Conservation (phyloP, 2,329 filamentous ascomycete genomes). For the Epicoccum sorghinum region DNA sequence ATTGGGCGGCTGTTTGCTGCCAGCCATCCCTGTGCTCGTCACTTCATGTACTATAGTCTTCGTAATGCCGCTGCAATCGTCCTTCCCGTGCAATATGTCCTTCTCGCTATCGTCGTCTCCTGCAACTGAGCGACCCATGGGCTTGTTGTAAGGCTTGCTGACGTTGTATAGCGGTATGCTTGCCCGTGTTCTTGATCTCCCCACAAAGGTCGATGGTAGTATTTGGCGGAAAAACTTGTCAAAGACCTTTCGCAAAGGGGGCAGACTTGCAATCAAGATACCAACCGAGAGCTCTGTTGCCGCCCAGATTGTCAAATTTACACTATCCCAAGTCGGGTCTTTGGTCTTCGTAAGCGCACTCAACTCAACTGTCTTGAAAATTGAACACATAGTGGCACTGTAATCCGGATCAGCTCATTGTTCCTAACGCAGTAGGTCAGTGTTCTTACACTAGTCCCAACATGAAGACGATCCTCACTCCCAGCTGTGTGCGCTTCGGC, state of each 20-base stretch:
- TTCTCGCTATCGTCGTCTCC: conserved; percentile 31
- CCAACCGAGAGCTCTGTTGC: conserved; percentile 32
- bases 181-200: conserved; percentile 13
- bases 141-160: conserved; percentile 17
- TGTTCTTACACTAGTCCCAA: conserved; percentile 32
- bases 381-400: conserved; percentile 30
- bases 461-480: conserved; percentile 34
- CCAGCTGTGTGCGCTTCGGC: conserved; percentile 31
- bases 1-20: background rate
- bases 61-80: conserved; percentile 19
- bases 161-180: conserved; percentile 28
- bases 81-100: conserved; percentile 22
- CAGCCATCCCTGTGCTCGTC: conserved; percentile 16
- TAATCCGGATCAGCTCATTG: background rate
- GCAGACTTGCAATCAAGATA: conserved; percentile 31
- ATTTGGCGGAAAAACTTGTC: conserved; percentile 26
- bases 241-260: conserved; percentile 36
- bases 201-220: conserved; percentile 22
- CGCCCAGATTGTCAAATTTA: conserved; percentile 33
- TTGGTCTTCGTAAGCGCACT: conserved; percentile 24
- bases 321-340: conserved; percentile 34
- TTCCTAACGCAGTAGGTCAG: background rate
- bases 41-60: conserved; percentile 33
- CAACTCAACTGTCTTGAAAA: conserved; percentile 35
- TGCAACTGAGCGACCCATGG: conserved; percentile 11